Conservation (phyloP, 805 yeast genomes). For the Candida piceae region DNA sequence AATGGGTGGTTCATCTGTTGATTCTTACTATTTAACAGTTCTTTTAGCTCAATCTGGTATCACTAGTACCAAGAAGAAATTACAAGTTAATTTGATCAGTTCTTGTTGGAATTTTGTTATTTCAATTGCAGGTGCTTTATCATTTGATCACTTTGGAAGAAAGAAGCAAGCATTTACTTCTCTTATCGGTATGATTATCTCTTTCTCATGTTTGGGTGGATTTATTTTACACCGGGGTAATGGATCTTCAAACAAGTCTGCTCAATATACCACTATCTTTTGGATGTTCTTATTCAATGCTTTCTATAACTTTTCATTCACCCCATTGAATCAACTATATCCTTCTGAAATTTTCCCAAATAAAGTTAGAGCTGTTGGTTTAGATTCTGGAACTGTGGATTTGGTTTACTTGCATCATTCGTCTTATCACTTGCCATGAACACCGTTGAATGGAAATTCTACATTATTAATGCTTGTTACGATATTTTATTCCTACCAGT, state of each 20-base stretch:
- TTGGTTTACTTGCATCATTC: slow-evolving; percentile 30
- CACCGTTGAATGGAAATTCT: slow-evolving; percentile 32
- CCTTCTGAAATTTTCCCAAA: slow-evolving; percentile 38
- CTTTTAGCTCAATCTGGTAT: slow-evolving; percentile 21
- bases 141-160: slow-evolving; percentile 17
- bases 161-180: slow-evolving; percentile 12
- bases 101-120: slow-evolving; percentile 15
- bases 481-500: slow-evolving; percentile 24
- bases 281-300: slow-evolving; percentile 46
- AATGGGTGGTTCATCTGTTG: slow-evolving; percentile 41
- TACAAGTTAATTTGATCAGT: slow-evolving; percentile 22
- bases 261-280: slow-evolving; percentile 26
- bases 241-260: slow-evolving; percentile 21
- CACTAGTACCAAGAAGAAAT: slow-evolving; percentile 10
- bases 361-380: slow-evolving; percentile 14
- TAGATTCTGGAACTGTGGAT: slow-evolving; percentile 7
- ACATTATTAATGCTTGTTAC: slow-evolving; percentile 15
- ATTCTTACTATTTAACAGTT: slow-evolving; percentile 40
- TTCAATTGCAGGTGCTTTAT: slow-evolving; percentile 15
- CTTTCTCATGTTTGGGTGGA: slow-evolving; percentile 20
- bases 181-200: slow-evolving; percentile 14
- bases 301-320: slow-evolving; percentile 37
- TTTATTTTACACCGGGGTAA: slow-evolving; percentile 11
- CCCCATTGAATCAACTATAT: slow-evolving; percentile 43
- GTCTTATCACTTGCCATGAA: slow-evolving; percentile 33